phyloP scores from a whole-genome alignment of 1,139 yeast genomes.

The Saccharomyces pastorianus region DNA sequence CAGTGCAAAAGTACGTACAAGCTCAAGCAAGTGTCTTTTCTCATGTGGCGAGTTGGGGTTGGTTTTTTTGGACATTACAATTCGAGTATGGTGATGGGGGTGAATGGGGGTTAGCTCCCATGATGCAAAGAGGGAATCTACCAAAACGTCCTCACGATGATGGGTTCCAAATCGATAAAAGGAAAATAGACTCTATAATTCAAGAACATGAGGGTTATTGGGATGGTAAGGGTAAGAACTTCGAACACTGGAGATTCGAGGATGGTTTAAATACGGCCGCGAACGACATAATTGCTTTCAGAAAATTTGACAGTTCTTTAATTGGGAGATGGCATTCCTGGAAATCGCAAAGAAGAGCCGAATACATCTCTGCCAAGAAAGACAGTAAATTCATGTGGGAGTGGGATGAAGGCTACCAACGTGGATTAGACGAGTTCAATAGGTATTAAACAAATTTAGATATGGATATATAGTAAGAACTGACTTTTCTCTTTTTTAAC shows the following conservation, averaged over 20 bases:
- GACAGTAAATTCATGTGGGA: conserved; percentile 62
- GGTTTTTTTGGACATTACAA: conserved; percentile 85
- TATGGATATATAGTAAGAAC: not conserved
- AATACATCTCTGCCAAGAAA: conserved; percentile 54
- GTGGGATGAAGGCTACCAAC: conserved; percentile 76
- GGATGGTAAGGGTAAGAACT: conserved; percentile 50
- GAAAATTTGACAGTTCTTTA: conserved; percentile 57
- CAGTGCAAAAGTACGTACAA: conserved; percentile 41
- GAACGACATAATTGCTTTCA: conserved; percentile 62
- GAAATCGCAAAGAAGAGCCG: conserved; percentile 46
- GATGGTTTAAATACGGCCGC: conserved; percentile 74
- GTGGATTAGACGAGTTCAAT: conserved; percentile 40
- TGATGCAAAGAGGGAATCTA: conserved; percentile 61
- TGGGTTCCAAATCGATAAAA: conserved; percentile 40
- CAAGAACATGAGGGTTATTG: conserved; percentile 57
- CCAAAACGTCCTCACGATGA: conserved; percentile 26
- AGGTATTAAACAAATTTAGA: not conserved
- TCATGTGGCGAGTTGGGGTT: conserved; percentile 53
- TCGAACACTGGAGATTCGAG: conserved; percentile 72
- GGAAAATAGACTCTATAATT: conserved; percentile 38
- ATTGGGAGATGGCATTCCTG: conserved; percentile 70
- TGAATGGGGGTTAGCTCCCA: conserved; percentile 87
- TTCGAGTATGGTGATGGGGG: conserved; percentile 88
- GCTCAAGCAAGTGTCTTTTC: conserved; percentile 41
- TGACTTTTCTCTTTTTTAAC: not conserved